A percentile compares a stretch with the other conserved stretches of the same genome.
Conservation (phyloP, 2,329 filamentous ascomycete species). For the Xylaria sp. region DNA sequence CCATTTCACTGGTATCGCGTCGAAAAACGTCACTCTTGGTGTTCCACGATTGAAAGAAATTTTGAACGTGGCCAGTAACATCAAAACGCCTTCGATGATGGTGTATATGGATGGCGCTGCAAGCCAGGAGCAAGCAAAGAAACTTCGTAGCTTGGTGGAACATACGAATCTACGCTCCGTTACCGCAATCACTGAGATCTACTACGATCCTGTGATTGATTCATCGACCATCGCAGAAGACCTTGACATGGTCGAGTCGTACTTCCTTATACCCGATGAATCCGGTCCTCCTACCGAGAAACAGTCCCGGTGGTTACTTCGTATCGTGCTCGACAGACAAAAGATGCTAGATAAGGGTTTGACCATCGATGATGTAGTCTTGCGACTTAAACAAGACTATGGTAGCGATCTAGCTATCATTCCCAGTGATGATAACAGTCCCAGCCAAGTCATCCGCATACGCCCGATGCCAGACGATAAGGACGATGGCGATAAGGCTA, state of each 20-base stretch:
- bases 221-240: conserved; percentile 88
- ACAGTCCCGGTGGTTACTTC: conserved; percentile 95
- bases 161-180: conserved; percentile 94
- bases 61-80: conserved; percentile 95
- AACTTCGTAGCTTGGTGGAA: conserved; percentile 87
- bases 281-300: conserved; percentile 67
- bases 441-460: conserved; percentile 92
- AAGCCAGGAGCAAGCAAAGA: conserved; percentile 83
- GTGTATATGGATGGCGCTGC: conserved; percentile 78
- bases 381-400: conserved; percentile 89
- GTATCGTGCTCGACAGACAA: conserved; percentile 90
- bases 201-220: conserved; percentile 93
- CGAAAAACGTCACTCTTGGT: conserved; percentile 99
- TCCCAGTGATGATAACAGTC: conserved; percentile 97
- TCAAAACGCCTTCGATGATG: conserved; percentile 98
- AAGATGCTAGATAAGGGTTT: conserved; percentile 96
- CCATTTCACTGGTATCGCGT: conserved; percentile 99
- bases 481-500: conserved; percentile 69
- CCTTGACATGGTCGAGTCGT: conserved; percentile 93
- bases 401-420: conserved; percentile 87
- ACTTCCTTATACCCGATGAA: conserved; percentile 93
- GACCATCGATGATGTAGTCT: conserved; percentile 88
- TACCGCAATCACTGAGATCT: conserved; percentile 92
- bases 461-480: conserved; percentile 80
- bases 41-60: conserved; percentile 99